A percentile compares a stretch with the other conserved stretches of the same genome.
phyloP scores from a whole-genome alignment of 495 filamentous ascomycete species.

The Alectoria sarmentosa region DNA sequence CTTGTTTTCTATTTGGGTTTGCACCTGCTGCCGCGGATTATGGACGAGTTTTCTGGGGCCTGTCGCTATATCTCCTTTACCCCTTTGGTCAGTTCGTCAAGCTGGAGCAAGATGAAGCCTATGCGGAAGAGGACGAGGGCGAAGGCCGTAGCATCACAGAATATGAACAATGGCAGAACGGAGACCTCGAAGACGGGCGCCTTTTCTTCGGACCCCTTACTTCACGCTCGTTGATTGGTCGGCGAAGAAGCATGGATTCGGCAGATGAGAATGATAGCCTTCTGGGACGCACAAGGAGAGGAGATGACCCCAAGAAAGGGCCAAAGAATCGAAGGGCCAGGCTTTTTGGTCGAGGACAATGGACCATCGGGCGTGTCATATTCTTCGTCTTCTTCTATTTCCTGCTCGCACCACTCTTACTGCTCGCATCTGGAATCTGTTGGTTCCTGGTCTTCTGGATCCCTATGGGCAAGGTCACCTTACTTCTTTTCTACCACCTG shows the following conservation, averaged over 20 bases:
- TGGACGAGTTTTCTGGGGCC: constrained; percentile 73
- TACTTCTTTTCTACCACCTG: constrained; percentile 85
- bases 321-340: constrained; percentile 65
- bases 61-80: constrained; percentile 84
- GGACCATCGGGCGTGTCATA: constrained; percentile 87
- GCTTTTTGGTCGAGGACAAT: constrained; percentile 91
- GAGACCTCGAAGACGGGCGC: constrained; percentile 89
- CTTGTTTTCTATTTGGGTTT: constrained; percentile 75
- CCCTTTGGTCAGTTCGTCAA: constrained; percentile 95
- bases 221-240: constrained; percentile 78
- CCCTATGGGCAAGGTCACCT: constrained; percentile 93
- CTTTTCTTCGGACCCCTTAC: constrained; percentile 88
- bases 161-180: constrained; percentile 98
- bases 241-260: constrained; percentile 84
- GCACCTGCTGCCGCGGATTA: constrained; percentile 78
- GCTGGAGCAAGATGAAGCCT: constrained; percentile 86
- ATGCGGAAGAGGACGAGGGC: constrained; percentile 94
- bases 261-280: constrained; percentile 83
- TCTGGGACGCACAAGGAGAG: constrained; percentile 59
- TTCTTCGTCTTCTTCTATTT: constrained; percentile 98
- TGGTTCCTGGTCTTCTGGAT: constrained; percentile 98
- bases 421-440: constrained; percentile 79
- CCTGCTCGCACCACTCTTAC: constrained; percentile 79
- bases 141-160: constrained; percentile 98
- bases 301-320: constrained; percentile 44